Percentiles rank a stretch among this genome's conserved stretches.
Evolutionary conservation across 2,329 filamentous ascomycete species (phyloP).

Genomic region (Colletotrichum eleusines): DNA sequence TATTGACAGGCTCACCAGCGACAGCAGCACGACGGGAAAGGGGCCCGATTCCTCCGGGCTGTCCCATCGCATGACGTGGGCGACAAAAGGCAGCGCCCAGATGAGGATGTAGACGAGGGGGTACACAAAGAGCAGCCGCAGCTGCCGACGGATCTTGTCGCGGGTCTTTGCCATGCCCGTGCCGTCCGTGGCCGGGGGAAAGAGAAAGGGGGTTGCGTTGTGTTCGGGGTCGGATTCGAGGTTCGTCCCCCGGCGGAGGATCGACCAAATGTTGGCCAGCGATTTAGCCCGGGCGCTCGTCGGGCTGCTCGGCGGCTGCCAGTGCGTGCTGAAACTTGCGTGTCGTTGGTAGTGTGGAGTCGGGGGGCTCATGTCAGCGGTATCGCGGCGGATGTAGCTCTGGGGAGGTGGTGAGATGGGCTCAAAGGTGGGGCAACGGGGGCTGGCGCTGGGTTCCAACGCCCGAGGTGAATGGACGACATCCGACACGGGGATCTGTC

Average conservation of each 20-base stretch:
- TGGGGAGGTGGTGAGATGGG: constrained; percentile 36
- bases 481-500: constrained; percentile 25
- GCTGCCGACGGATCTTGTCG: constrained; percentile 72
- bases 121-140: constrained; percentile 81
- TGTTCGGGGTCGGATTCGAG: constrained; percentile 38
- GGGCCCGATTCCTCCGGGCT: constrained; percentile 51
- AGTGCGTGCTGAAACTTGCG: constrained; percentile 24
- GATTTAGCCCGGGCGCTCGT: constrained; percentile 43
- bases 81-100: constrained; percentile 79
- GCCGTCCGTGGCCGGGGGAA: constrained; percentile 44
- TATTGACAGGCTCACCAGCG: constrained; percentile 69
- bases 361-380: constrained; percentile 19
- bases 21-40: constrained; percentile 66
- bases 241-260: constrained; percentile 42
- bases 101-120: constrained; percentile 78
- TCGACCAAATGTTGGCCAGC: constrained; percentile 46
- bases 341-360: background rate
- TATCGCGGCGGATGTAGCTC: constrained; percentile 37
- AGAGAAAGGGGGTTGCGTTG: constrained; percentile 32
- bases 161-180: constrained; percentile 56
- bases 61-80: constrained; percentile 71
- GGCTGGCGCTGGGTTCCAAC: constrained; percentile 23
- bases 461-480: background rate
- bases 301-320: constrained; percentile 33
- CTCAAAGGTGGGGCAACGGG: constrained; percentile 29